A percentile compares a stretch with the other conserved stretches of the same genome.
Evolutionary conservation across 2,329 filamentous ascomycete genomes (phyloP).

Genomic region (Chaetomium strumarium): DNA sequence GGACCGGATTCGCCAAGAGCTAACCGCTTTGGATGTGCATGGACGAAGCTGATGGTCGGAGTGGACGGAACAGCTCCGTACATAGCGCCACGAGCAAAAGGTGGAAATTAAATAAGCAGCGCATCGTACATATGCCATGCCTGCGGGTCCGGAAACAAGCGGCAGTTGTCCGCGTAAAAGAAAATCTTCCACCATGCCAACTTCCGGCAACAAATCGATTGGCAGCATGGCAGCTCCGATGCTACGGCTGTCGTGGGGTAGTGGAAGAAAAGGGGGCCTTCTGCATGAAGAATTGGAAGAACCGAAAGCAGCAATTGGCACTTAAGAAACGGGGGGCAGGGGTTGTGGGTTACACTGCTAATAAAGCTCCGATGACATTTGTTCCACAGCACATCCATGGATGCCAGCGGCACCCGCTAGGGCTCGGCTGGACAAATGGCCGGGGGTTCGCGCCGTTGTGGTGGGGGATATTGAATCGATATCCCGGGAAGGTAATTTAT

Average conservation of each 20-base stretch:
- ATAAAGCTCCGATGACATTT: background rate
- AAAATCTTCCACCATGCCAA: background rate
- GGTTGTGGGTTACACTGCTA: background rate
- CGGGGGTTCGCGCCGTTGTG: background rate
- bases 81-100: background rate
- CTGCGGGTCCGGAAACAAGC: background rate
- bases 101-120: slow-evolving; percentile 11
- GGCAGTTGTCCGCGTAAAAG: slow-evolving; percentile 1
- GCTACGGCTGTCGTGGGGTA: background rate
- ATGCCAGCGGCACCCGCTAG: background rate
- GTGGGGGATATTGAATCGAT: background rate
- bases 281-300: slow-evolving; percentile 4
- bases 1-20: background rate
- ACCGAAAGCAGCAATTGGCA: slow-evolving; percentile 6
- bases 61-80: background rate
- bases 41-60: background rate
- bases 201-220: background rate
- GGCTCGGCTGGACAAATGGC: slow-evolving; percentile 4
- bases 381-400: slow-evolving; percentile 7
- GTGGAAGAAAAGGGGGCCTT: slow-evolving; percentile 4
- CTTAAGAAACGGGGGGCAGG: slow-evolving; percentile 1
- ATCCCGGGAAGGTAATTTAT: slow-evolving; percentile 5
- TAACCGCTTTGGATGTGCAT: slow-evolving; percentile 10
- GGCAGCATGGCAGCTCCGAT: background rate
- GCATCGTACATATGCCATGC: background rate